A percentile compares a stretch with the other conserved stretches of the same genome.
phyloP scores from a whole-genome alignment of 305 asterid species.

The Fraxinus angustifolia region DNA sequence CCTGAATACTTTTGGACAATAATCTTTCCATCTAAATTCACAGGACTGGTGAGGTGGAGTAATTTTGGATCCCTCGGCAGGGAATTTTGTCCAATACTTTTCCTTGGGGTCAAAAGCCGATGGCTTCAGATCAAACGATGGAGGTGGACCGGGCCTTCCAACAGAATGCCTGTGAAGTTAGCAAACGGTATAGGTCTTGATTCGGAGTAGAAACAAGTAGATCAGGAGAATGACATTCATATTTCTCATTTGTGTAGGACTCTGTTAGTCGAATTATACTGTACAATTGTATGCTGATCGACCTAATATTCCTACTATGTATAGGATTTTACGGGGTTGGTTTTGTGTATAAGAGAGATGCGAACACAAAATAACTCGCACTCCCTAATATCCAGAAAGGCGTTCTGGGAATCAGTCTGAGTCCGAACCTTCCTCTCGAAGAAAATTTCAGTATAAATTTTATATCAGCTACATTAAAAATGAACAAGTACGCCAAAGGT shows the following conservation, averaged over 20 bases:
- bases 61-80: slow-evolving; percentile 75
- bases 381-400: background rate
- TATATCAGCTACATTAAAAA: background rate
- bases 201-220: background rate
- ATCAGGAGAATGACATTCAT: background rate
- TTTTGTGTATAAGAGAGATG: background rate
- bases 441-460: background rate
- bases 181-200: background rate
- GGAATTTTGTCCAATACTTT: slow-evolving; percentile 85
- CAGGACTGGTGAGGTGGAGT: slow-evolving; percentile 87
- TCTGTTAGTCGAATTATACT: background rate
- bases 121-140: slow-evolving; percentile 74
- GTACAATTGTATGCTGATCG: background rate
- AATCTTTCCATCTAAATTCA: slow-evolving; percentile 87
- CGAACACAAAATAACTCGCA: background rate
- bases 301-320: background rate
- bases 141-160: slow-evolving; percentile 80
- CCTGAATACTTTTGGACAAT: slow-evolving; percentile 93
- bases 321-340: background rate
- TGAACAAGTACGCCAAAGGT: background rate
- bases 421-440: background rate
- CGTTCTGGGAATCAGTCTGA: background rate
- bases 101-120: slow-evolving; percentile 84
- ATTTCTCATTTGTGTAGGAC: background rate
- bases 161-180: slow-evolving; percentile 64